Evolutionary conservation across 164 flowering plant genomes (phyloP), one percentile per base, ranked within the genome.

Genomic region (Euptelea pleiosperma): DNA sequence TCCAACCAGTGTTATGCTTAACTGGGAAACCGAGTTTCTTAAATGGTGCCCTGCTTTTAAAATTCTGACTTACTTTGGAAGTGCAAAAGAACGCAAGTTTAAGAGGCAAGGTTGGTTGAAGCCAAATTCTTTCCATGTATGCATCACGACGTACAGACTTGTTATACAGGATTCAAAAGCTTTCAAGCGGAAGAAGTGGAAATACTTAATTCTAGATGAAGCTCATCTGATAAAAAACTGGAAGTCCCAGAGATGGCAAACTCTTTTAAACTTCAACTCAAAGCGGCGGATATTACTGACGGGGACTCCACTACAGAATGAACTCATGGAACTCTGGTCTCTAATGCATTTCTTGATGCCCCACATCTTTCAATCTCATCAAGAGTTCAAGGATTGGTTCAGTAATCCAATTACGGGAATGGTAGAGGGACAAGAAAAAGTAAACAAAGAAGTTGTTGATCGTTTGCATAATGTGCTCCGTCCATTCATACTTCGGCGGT

Each of bases 311-410:
- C 68, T 94, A 58, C 99, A 94, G 79, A 94, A 94, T 75, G 99
- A 94, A 74, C 90, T 94, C 9, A 94, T 94, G 99, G 99, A 94
- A 67, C 86, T 94, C 5, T 94, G 99, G 99, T 94, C 99, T 49
- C 77, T 94, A 19, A 94, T 94, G 99, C 99, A 94, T 82, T 94
- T 94, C 66, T 83, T 94, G 82, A 94, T 94, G 99, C 99, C 99
- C 31, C 99, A 94, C 58, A 60, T 94, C 8, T 94, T 94, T 75
- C 99, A 91, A 68, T 94, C 99, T 60, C 99, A 94, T 71, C 99
- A 94, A 66, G 99, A 94, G 68, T 94, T 94, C 71, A 94, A 94
- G 69, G 97, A 94, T 70, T 94, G 99, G 99, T 94, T 94, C 64
- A 51, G 97, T 64, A 94, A 94, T 74, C 99, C 99, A 19, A 94